Conservation (phyloP, 768 basidiomycete species). For the Russula virescens region DNA sequence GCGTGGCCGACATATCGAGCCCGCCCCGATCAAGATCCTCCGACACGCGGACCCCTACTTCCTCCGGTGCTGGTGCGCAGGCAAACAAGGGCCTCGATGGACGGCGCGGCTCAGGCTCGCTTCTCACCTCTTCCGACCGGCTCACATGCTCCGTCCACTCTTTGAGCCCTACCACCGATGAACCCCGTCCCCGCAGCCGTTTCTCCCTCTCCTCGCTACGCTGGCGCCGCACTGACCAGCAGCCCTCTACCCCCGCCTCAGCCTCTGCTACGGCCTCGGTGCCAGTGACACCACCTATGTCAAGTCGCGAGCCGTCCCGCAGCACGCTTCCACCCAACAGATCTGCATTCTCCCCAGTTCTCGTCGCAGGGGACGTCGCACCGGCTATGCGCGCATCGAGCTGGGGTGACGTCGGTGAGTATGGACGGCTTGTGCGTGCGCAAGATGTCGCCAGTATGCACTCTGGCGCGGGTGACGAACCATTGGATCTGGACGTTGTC, state of each 20-base stretch:
- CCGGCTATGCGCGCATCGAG: slow-evolving; percentile 23
- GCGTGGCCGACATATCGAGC: slow-evolving; percentile 8
- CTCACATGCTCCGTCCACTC: slow-evolving; percentile 12
- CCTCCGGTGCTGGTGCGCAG: neutral
- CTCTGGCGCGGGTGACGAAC: slow-evolving; percentile 22
- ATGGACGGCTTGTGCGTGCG: neutral
- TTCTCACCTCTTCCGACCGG: neutral
- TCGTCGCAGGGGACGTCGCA: neutral
- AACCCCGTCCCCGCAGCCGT: slow-evolving; percentile 20
- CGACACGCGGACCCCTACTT: slow-evolving; percentile 10
- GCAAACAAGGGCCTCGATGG: neutral
- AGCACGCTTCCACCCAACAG: neutral
- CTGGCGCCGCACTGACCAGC: slow-evolving; percentile 19
- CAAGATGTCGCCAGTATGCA: slow-evolving; percentile 20
- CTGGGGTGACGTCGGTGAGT: slow-evolving; percentile 26
- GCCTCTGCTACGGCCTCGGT: neutral
- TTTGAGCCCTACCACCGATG: slow-evolving; percentile 12
- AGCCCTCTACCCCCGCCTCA: slow-evolving; percentile 1
- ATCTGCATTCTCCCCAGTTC: neutral
- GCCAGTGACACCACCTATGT: slow-evolving; percentile 10
- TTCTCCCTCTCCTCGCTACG: slow-evolving; percentile 23
- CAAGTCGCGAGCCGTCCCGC: slow-evolving; percentile 9
- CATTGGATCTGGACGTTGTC: slow-evolving; percentile 20
- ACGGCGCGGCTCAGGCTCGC: slow-evolving; percentile 20
- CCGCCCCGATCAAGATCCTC: slow-evolving; percentile 21